Percentiles rank a stretch among this genome's conserved stretches.
Evolutionary conservation across 2,329 filamentous ascomycete species (phyloP).

Genomic region (Colletotrichum gigasporum): DNA sequence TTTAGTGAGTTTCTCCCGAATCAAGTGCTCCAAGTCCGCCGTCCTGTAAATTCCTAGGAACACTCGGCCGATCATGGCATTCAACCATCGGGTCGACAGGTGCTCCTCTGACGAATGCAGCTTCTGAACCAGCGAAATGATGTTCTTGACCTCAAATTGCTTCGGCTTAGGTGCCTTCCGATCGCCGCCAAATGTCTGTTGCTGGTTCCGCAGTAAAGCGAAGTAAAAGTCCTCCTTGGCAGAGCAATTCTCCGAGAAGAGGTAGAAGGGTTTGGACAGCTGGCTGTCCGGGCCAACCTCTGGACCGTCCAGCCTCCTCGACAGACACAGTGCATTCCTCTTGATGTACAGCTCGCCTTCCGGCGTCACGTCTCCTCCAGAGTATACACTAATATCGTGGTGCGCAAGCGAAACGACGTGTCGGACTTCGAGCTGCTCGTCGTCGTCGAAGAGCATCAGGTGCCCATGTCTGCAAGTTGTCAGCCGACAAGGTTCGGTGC

Average conservation of each 20-base stretch:
- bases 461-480: conserved; percentile 79
- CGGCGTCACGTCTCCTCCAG: conserved; percentile 78
- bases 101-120: conserved; percentile 94
- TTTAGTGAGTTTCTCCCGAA: conserved; percentile 89
- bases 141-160: conserved; percentile 83
- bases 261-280: conserved; percentile 83
- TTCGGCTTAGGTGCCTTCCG: conserved; percentile 73
- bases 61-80: conserved; percentile 86
- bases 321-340: conserved; percentile 85
- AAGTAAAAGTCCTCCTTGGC: conserved; percentile 99
- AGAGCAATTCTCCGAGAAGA: conserved; percentile 95
- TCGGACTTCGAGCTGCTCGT: conserved; percentile 93
- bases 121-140: conserved; percentile 88
- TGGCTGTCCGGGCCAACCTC: conserved; percentile 65
- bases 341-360: conserved; percentile 98
- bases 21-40: conserved; percentile 78
- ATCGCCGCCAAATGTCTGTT: conserved; percentile 68
- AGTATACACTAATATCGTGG: conserved; percentile 86
- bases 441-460: conserved; percentile 96
- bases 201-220: conserved; percentile 85
- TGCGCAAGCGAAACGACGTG: conserved; percentile 94
- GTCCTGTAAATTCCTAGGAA: conserved; percentile 92
- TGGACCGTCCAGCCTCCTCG: conserved; percentile 66
- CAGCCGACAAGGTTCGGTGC: conserved; percentile 5
- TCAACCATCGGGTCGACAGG: conserved; percentile 90